phyloP scores from a whole-genome alignment of 257 asterid genomes.

The Leptodermis oblonga region DNA sequence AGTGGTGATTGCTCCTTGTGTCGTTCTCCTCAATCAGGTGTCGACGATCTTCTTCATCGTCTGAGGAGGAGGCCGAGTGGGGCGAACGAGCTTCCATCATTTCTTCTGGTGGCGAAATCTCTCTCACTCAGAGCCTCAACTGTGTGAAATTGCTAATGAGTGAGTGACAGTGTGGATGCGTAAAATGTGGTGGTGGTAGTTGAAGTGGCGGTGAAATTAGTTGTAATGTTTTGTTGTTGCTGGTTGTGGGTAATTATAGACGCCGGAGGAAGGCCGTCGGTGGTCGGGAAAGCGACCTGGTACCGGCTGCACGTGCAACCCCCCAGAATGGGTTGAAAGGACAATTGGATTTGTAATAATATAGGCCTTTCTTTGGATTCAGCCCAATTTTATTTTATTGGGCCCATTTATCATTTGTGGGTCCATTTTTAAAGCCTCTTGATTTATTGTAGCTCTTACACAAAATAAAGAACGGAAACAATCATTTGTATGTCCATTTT shows the following conservation, averaged over 20 bases:
- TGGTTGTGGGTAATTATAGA: background rate
- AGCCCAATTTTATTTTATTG: background rate
- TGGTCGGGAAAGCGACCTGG: conserved; percentile 18
- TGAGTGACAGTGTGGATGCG: too few species aligned
- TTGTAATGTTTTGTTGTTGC: background rate
- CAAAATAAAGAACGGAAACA: too few species aligned
- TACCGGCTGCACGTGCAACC: background rate
- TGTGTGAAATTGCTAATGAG: background rate
- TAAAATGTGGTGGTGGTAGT: background rate
- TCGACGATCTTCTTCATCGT: conserved; percentile 81
- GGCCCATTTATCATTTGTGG: too few species aligned
- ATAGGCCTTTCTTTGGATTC: too few species aligned
- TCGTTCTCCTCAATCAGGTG: conserved; percentile 61
- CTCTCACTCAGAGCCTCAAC: background rate
- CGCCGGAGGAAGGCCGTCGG: conserved; percentile 4
- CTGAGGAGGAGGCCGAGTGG: conserved; percentile 34
- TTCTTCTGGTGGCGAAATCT: background rate
- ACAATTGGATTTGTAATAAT: too few species aligned
- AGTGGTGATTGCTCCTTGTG: conserved; percentile 24
- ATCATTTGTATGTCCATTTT: too few species aligned
- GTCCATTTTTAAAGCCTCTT: too few species aligned
- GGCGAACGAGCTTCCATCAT: conserved; percentile 25
- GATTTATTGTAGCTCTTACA: too few species aligned
- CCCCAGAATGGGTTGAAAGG: too few species aligned
- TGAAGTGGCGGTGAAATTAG: conserved; percentile 8